Percentiles rank a stretch among this genome's conserved stretches.
Conservation (phyloP, 345 rosid species). For the Eucalyptus curtisii region DNA sequence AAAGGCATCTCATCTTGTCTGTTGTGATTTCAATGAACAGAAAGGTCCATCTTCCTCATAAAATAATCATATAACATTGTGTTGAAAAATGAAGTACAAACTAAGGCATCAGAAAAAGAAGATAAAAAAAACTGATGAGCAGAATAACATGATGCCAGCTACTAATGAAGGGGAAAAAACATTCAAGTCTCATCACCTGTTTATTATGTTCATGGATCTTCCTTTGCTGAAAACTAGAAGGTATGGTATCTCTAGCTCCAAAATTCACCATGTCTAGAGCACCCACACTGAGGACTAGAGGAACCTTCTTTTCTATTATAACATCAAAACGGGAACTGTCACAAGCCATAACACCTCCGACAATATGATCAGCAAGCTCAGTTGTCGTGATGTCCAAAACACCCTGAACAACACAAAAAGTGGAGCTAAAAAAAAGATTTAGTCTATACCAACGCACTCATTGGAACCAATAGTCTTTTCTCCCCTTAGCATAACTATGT, state of each 20-base stretch:
- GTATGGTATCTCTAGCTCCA: slow-evolving; percentile 71
- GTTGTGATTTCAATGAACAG: neutral
- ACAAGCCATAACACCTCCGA: slow-evolving; percentile 95
- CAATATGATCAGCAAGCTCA: slow-evolving; percentile 87
- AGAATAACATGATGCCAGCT: neutral
- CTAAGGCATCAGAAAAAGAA: neutral
- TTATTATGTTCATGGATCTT: slow-evolving; percentile 74
- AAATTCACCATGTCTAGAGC: slow-evolving; percentile 96
- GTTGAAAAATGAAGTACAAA: neutral
- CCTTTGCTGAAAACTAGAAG: slow-evolving; percentile 47
- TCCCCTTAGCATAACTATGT: neutral
- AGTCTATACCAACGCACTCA: neutral
- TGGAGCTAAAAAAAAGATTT: neutral
- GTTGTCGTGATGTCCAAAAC: slow-evolving; percentile 85
- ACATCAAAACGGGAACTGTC: slow-evolving; percentile 76
- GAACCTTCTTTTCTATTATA: slow-evolving; percentile 64
- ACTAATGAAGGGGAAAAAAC: neutral
- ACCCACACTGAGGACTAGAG: slow-evolving; percentile 79
- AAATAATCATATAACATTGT: neutral
- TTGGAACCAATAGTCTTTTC: neutral
- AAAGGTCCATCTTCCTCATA: neutral
- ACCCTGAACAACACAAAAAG: slow-evolving; percentile 23
- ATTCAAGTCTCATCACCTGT: slow-evolving; percentile 33
- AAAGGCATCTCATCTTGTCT: neutral
- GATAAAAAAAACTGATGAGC: neutral